Conservation (phyloP, 441 rosid species). For the Breynia disticha region DNA sequence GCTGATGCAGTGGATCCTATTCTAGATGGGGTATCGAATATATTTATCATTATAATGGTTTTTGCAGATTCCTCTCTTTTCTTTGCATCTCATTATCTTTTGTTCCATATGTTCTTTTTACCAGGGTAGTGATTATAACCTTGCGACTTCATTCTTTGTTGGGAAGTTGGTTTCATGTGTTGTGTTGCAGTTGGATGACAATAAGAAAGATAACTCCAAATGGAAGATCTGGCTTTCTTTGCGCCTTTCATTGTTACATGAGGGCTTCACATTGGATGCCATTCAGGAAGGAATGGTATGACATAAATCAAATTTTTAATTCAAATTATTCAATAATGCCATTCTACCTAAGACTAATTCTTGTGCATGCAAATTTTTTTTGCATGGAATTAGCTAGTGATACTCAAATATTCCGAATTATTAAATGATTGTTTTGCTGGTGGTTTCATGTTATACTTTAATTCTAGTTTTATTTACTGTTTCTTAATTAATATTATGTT, state of each 20-base stretch:
- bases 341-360: neutral
- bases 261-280: slow-evolving; percentile 63
- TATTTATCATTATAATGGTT: neutral
- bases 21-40: slow-evolving; percentile 30
- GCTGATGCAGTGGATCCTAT: slow-evolving; percentile 67
- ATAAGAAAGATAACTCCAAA: slow-evolving; percentile 68
- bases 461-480: too few species aligned
- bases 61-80: neutral
- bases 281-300: slow-evolving; percentile 96
- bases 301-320: slow-evolving; percentile 2
- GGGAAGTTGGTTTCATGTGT: slow-evolving; percentile 93
- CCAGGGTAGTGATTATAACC: slow-evolving; percentile 53
- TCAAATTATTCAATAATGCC: neutral
- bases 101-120: slow-evolving; percentile 13
- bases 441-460: too few species aligned
- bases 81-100: slow-evolving; percentile 1
- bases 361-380: too few species aligned
- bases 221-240: slow-evolving; percentile 88
- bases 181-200: slow-evolving; percentile 79
- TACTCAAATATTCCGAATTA: too few species aligned
- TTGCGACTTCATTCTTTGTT: slow-evolving; percentile 38
- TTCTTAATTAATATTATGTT: too few species aligned
- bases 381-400: too few species aligned
- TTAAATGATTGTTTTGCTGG: too few species aligned
- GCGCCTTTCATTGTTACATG: slow-evolving; percentile 75